These are phyloP conservation scores for Vigna angularis DNA, from an alignment of 306 rosid genomes.

Conservation along the genomic window DNA sequence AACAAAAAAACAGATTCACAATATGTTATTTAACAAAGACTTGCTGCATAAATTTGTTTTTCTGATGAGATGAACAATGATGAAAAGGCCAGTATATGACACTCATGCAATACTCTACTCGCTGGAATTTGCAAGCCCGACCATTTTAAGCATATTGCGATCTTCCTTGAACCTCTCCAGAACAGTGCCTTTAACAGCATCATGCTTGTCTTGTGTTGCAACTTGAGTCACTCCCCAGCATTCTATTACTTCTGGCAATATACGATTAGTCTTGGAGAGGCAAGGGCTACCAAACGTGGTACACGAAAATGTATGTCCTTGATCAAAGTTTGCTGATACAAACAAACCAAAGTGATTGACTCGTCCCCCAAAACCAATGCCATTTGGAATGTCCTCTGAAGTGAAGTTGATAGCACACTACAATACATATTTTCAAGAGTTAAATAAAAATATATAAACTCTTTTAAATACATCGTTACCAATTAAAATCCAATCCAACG, in stretches of 20 bases:
- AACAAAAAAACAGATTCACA: background rate
- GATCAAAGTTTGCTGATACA: conserved; percentile 76
- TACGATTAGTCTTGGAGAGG: conserved; percentile 72
- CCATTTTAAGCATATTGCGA: conserved; percentile 70
- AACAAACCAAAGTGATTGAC: conserved; percentile 82
- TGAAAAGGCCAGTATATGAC: background rate
- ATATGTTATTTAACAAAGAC: background rate
- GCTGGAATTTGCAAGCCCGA: conserved; percentile 90
- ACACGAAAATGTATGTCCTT: conserved; percentile 81
- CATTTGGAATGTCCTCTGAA: conserved; percentile 91
- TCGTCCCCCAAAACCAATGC: conserved; percentile 89
- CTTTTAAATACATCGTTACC: background rate
- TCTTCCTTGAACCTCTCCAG: conserved; percentile 92
- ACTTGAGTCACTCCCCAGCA: conserved; percentile 84
- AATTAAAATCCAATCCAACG: background rate
- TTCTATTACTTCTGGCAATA: conserved; percentile 84
- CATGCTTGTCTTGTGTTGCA: conserved; percentile 54
- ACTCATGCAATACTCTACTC: conserved; percentile 47
- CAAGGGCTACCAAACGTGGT: conserved; percentile 90
- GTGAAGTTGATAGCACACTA: conserved; percentile 90
- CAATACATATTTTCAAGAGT: conserved; percentile 4
- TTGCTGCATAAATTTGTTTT: background rate
- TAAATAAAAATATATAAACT: conserved; percentile 1
- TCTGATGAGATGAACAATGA: background rate
- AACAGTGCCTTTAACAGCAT: conserved; percentile 52